phyloP scores from a whole-genome alignment of 805 yeast genomes.

The Starmera amethionina region DNA sequence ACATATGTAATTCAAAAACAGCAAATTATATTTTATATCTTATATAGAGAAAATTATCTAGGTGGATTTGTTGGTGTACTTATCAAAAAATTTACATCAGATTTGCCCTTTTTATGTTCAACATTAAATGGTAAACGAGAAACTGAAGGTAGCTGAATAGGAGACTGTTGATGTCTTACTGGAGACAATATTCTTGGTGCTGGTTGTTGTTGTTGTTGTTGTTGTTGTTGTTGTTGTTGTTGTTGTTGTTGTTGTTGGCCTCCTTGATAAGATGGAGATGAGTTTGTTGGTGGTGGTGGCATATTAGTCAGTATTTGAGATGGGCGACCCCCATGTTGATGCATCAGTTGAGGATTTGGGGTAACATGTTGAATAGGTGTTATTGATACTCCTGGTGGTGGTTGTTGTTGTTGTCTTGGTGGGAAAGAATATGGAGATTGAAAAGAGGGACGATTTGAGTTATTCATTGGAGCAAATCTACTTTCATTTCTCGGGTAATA shows the following conservation, averaged over 20 bases:
- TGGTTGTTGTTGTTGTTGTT: background rate
- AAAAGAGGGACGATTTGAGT: background rate
- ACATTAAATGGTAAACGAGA: background rate
- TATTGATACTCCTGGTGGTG: background rate
- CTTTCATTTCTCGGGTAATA: slow-evolving; percentile 1
- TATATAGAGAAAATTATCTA: slow-evolving; percentile 1
- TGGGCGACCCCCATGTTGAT: background rate
- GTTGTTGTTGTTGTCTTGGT: background rate
- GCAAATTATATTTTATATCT: too few species aligned
- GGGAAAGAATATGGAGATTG: slow-evolving; percentile 1
- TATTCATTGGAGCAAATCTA: background rate
- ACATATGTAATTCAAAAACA: too few species aligned
- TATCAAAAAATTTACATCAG: slow-evolving; percentile 18
- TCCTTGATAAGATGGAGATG: slow-evolving; percentile 1
- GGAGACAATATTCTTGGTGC: background rate
- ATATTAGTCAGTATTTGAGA: background rate
- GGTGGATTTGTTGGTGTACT: slow-evolving; percentile 19
- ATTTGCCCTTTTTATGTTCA: slow-evolving; percentile 5
- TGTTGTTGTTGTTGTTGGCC: slow-evolving; percentile 1
- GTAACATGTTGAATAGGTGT: background rate
- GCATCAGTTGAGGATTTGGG: background rate
- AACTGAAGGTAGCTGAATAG: background rate
- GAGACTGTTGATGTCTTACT: background rate
- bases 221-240: background rate
- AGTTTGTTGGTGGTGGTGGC: background rate